Base-by-base conservation (phyloP, 2,329 filamentous ascomycete species). In the Aspergillus sp. region DNA sequence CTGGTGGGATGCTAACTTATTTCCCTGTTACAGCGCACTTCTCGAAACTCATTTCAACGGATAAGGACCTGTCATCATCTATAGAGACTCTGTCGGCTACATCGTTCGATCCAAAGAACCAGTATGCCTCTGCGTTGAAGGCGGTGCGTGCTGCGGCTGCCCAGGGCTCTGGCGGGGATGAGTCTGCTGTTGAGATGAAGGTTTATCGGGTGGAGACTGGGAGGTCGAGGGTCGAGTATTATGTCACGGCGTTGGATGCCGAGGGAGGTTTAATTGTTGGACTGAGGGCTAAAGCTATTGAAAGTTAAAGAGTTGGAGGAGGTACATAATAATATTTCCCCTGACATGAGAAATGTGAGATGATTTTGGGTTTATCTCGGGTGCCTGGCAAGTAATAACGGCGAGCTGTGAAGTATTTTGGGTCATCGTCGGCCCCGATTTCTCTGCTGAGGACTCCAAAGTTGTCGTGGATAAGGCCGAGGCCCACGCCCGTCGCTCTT, bases 261-360 rank as follows among this genome's bases (percentile, higher is more conserved):
- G 77, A 82, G 50, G 82, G 81, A 12, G 82, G 80, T 17, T 83
- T 81, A 75, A 68, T 96, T 58, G 85, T 96, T 7, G 93, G 93
- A 13, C 81, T 89, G 55, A 93, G 91, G 81, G 90, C 88, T 11
- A 77, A 91, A 75, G 85, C 88, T 24, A 81, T 96, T 61, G 92
- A 96, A 81, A 86, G 83, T 67, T 89, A 69, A 59, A 39, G 49
- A 7, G 15, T 6, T 30, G 12, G 6, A 18, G 12, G 36, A 7
- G 36, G 13, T 15, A 39, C 17, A 39, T 39, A 3, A 39, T 39
- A 39, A 15, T 11, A 17, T 20, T 42, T 18, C 4, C 39, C 39
- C 17, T n/a, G 9, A 9, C 13, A 20, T 11, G 18, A 42, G 15
- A 39, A 39, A n/a, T 39, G 36, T 43, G 22, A 12, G 13, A 24